These are phyloP conservation scores for Taiozyma sp. DNA, from an alignment of 1,139 yeast species.

Conservation along the genomic window DNA sequence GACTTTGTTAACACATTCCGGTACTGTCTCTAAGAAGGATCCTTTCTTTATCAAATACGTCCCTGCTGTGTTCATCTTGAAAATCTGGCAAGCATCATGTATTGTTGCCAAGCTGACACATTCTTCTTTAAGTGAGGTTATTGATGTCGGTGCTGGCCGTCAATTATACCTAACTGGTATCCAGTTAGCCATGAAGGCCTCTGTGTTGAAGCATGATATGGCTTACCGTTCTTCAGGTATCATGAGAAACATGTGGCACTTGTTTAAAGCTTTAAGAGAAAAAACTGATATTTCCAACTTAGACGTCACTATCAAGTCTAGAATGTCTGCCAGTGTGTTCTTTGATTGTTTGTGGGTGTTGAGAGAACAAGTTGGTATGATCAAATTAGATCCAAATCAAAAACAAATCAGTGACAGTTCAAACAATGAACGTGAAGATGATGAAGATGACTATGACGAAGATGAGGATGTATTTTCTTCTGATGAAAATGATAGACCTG, in stretches of 20 bases:
- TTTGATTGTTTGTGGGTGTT: constrained; percentile 85
- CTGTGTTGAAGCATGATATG: constrained; percentile 86
- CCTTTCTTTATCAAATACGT: constrained; percentile 66
- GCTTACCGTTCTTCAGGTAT: constrained; percentile 91
- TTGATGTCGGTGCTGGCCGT: constrained; percentile 73
- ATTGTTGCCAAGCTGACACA: constrained; percentile 75
- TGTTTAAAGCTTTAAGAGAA: constrained; percentile 40
- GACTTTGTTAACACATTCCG: constrained; percentile 63
- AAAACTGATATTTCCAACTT: constrained; percentile 27
- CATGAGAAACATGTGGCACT: constrained; percentile 91
- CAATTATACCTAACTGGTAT: constrained; percentile 69
- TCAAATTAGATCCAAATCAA: constrained; percentile 42
- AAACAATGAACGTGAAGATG: constrained; percentile 23
- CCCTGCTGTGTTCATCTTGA: constrained; percentile 78
- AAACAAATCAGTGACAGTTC: constrained; percentile 24
- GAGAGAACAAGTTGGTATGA: constrained; percentile 84
- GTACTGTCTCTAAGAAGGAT: constrained; percentile 54
- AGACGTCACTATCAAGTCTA: constrained; percentile 60
- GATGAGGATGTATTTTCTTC: constrained; percentile 22
- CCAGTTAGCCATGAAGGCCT: constrained; percentile 67
- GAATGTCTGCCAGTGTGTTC: constrained; percentile 90
- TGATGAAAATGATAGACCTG: constrained; percentile 18
- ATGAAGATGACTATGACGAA: constrained; percentile 21
- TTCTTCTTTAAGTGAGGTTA: constrained; percentile 59
- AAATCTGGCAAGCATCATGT: constrained; percentile 90